Base-by-base conservation (phyloP, 2,329 filamentous ascomycete species). In the Exophiala oligosperma region DNA sequence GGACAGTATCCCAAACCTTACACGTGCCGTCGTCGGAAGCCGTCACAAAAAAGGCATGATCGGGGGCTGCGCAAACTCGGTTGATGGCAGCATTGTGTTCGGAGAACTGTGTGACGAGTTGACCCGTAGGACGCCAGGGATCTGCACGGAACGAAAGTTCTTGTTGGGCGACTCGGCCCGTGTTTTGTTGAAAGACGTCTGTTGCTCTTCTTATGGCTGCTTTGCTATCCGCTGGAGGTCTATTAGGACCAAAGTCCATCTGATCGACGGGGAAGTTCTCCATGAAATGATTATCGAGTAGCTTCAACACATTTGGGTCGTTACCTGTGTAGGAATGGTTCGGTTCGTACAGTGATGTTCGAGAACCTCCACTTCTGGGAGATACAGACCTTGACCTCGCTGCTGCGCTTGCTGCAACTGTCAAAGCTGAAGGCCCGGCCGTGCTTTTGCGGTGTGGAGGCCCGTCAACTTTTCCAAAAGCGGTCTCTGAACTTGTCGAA, bases 41-140 rank as follows among this genome's bases (percentile, higher is more conserved):
- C 0, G 94, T 97, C 56, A 97, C 82, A 73, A 99, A 99, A 76
- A 99, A 99, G 3, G 87, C 78, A 71, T 99, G 93, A 69, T 99
- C 94, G 0, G 93, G 91, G 1, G 94, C 88, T 6, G 91, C 84
- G 1, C 89, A 80, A 9, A 97, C 84, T 8, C 92, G 85, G 68
- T 89, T 96, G 63, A 97, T 85, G 6, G 90, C 84, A 0, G 86
- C 91, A 28, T 81, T 86, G 70, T 99, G 94, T 71, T 99, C 94
- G 1, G 90, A 86, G 69, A 97, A 92, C 1, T 91, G 91, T 1
- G 92, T 91, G 21, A 97, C 88, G 7, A 97, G 80, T 52, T 86
- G 87, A 1, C 94, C 92, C 54, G 87, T 84, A 0, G 94, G 94
- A 64, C 85, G 87, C 94, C 94, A 99, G 2, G 84, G 82, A 55